Base-by-base conservation (phyloP, 805 yeast species). In the Metschnikowia borealis region DNA sequence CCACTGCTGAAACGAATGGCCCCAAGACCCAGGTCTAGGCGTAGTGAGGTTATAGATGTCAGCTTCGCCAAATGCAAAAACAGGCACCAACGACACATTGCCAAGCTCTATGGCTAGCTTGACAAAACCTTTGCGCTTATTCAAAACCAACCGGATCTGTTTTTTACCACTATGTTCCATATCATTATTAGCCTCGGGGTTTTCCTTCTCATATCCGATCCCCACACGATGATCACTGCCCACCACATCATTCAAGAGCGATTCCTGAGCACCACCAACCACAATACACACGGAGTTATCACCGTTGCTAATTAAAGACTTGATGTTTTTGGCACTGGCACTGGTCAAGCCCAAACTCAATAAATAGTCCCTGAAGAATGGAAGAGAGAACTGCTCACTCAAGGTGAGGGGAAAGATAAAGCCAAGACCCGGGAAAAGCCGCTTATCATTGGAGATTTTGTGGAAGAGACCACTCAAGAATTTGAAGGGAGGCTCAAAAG, bases 181-280 rank as follows among this genome's bases (percentile, higher is more conserved):
- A n/a, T 36, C 46, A 29, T 38, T 11, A 8, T 8, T 20, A 37
- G 15, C 8, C 15, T 15, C 34, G 23, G 29, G 21, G 35, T 10
- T 26, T 11, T 42, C 50, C 29, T 45, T 52, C 34, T 38, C 39
- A 53, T 67, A 70, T 2, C 74, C 75, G 35, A 64, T 63, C 5
- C 75, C 76, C 1, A 71, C 65, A 18, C 66, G 62, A n/a, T 60
- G 59, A 36, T 62, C 55, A 7, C 58, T 55, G 1, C 71, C 67
- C 13, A 73, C 75, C 55, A 70, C 68, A 43, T 67, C 64, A 53
- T 73, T 73, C 26, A 88, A 65, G 35, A 94, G 71, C 1, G 95
- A 83, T 62, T 94, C 99, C 52, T 89, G 87, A 0, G 98, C 98
- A 0, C 99, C 99, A 2, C 99, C 99, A 21, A 94, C 84, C 1